phyloP scores from a whole-genome alignment of 441 rosid genomes.

The Adansonia gregorii region DNA sequence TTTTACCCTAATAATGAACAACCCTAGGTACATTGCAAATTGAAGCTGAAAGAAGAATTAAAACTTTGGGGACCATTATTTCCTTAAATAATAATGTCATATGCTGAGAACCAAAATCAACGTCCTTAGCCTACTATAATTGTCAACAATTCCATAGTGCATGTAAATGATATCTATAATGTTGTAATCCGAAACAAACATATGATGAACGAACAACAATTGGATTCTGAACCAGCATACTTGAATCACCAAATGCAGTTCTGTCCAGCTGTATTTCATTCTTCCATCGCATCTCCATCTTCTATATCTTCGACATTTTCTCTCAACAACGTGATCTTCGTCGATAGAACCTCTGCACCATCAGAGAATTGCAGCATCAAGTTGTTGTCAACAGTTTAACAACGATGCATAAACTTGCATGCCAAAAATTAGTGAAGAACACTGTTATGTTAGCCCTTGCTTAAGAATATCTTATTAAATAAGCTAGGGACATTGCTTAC shows the following conservation, averaged over 20 bases:
- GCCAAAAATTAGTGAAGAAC: background rate
- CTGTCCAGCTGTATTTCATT: slow-evolving; percentile 33
- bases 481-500: slow-evolving; percentile 39
- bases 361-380: slow-evolving; percentile 2
- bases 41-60: slow-evolving; percentile 2
- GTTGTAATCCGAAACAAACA: background rate
- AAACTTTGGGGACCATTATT: background rate
- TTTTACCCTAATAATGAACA: too few relatives aligned
- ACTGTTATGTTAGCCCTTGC: background rate
- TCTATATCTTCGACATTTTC: slow-evolving; percentile 55
- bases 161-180: background rate
- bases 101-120: background rate
- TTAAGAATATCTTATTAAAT: background rate
- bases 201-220: background rate
- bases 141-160: background rate
- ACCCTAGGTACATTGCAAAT: too few relatives aligned
- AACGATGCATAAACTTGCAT: background rate
- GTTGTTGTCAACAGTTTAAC: background rate
- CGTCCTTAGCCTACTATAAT: background rate
- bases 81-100: background rate
- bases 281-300: slow-evolving; percentile 70
- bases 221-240: background rate
- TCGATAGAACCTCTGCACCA: slow-evolving; percentile 66
- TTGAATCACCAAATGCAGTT: background rate
- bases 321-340: slow-evolving; percentile 66